Percentiles rank a stretch among this genome's conserved stretches.
phyloP scores from a whole-genome alignment of 352 stramenopile species.

The Pythium rishiriense region DNA sequence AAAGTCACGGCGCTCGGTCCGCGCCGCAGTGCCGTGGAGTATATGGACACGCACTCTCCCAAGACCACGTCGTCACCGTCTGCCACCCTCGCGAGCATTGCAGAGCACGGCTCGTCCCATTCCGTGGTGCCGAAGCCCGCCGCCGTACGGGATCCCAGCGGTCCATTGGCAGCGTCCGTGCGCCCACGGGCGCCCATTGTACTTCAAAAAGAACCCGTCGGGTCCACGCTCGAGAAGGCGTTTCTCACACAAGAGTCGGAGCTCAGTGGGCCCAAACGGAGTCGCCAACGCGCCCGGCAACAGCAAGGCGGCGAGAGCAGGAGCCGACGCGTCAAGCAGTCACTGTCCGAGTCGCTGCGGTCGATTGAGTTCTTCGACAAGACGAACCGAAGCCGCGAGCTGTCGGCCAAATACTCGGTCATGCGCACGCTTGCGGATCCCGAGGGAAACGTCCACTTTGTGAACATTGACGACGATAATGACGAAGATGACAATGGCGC shows the following conservation, averaged over 20 bases:
- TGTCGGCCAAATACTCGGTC: slow-evolving; percentile 56
- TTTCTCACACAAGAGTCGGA: slow-evolving; percentile 49
- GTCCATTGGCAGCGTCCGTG: slow-evolving; percentile 37
- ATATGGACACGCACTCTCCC: slow-evolving; percentile 38
- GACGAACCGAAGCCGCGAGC: slow-evolving; percentile 67
- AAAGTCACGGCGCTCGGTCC: slow-evolving; percentile 61
- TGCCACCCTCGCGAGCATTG: slow-evolving; percentile 11
- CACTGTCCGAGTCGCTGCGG: slow-evolving; percentile 62
- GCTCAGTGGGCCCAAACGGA: slow-evolving; percentile 43
- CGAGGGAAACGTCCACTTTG: slow-evolving; percentile 76
- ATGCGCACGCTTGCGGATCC: slow-evolving; percentile 62
- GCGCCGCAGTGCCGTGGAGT: slow-evolving; percentile 48
- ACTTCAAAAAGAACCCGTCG: slow-evolving; percentile 43
- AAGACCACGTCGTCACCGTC: background rate
- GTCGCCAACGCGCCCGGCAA: slow-evolving; percentile 33
- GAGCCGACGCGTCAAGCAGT: slow-evolving; percentile 65
- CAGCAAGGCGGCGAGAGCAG: slow-evolving; percentile 31
- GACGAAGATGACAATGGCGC: slow-evolving; percentile 16
- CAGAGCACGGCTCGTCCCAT: slow-evolving; percentile 3
- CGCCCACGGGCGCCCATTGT: slow-evolving; percentile 60
- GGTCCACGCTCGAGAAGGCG: slow-evolving; percentile 29
- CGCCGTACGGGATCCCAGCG: background rate
- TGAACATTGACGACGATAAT: slow-evolving; percentile 63
- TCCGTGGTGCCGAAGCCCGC: background rate
- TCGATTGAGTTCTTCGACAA: slow-evolving; percentile 78